These are phyloP conservation scores for Glebionis coronaria DNA, from an alignment of 129 eudicot species.

Conservation along the genomic window DNA sequence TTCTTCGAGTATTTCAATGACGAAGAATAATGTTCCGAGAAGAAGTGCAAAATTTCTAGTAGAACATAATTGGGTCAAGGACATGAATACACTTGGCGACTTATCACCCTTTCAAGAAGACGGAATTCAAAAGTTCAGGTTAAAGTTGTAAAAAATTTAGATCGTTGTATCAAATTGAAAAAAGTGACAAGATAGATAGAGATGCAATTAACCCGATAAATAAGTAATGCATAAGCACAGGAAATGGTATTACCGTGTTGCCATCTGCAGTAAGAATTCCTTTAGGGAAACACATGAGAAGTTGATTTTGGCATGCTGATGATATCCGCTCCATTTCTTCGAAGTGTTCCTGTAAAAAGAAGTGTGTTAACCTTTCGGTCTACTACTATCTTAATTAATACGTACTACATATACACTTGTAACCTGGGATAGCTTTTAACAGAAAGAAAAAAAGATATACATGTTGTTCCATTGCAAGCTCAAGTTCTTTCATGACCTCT, in stretches of 20 bases:
- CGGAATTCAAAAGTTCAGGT: no score
- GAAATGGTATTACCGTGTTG: conserved; percentile 7
- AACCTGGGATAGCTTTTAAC: background rate
- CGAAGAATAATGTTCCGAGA: background rate
- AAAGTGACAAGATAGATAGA: no score
- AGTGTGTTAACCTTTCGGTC: background rate
- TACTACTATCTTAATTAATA: background rate
- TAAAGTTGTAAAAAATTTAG: no score
- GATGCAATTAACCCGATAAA: no score
- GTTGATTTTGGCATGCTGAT: background rate
- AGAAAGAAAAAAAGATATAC: background rate
- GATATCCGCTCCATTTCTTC: conserved; percentile 8
- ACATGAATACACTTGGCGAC: no score
- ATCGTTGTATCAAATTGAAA: no score
- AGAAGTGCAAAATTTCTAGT: no score
- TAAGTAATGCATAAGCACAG: background rate
- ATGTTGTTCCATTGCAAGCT: conserved; percentile 21
- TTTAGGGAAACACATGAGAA: background rate
- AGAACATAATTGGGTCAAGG: no score
- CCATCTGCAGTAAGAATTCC: conserved; percentile 20
- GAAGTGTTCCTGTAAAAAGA: conserved; percentile 11
- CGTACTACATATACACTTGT: background rate
- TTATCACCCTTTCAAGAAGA: no score
- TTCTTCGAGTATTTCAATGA: no score
- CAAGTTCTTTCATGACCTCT: conserved; percentile 12